These are phyloP conservation scores for Cystofilobasidium capitatum DNA, from an alignment of 768 basidiomycete species.

Conservation along the genomic window DNA sequence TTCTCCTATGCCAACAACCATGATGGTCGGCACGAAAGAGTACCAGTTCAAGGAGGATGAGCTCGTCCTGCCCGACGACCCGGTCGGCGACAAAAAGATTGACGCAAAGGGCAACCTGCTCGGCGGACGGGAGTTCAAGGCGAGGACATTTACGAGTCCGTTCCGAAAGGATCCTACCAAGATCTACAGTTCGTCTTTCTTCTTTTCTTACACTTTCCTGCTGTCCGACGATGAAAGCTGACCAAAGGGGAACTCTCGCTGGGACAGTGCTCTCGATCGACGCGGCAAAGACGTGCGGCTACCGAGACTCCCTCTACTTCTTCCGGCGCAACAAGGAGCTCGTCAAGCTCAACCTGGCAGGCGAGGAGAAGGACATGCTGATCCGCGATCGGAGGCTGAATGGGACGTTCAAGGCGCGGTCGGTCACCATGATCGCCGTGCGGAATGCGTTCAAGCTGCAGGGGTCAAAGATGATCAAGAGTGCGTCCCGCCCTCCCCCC, in stretches of 20 bases:
- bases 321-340: slow-evolving; percentile 84
- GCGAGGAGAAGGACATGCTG: slow-evolving; percentile 83
- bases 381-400: slow-evolving; percentile 81
- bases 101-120: slow-evolving; percentile 72
- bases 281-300: slow-evolving; percentile 89
- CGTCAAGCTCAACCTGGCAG: slow-evolving; percentile 79
- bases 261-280: slow-evolving; percentile 85
- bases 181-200: slow-evolving; percentile 49
- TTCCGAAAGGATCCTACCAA: slow-evolving; percentile 65
- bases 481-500: slow-evolving; percentile 45
- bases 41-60: slow-evolving; percentile 83
- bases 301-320: slow-evolving; percentile 95
- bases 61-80: slow-evolving; percentile 68
- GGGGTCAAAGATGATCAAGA: slow-evolving; percentile 78
- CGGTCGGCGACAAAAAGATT: slow-evolving; percentile 84
- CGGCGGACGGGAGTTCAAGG: slow-evolving; percentile 78
- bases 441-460: slow-evolving; percentile 89
- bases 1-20: slow-evolving; percentile 27
- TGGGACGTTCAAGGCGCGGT: slow-evolving; percentile 75
- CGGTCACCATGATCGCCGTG: slow-evolving; percentile 85
- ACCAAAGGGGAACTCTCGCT: background rate
- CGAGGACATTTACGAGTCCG: slow-evolving; percentile 75
- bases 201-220: background rate
- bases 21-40: slow-evolving; percentile 54
- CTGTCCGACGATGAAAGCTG: no score